Evolutionary conservation across 257 asterid genomes (phyloP), one percentile per base, ranked within the genome.

Genomic region (Solanum tarapatanum): DNA sequence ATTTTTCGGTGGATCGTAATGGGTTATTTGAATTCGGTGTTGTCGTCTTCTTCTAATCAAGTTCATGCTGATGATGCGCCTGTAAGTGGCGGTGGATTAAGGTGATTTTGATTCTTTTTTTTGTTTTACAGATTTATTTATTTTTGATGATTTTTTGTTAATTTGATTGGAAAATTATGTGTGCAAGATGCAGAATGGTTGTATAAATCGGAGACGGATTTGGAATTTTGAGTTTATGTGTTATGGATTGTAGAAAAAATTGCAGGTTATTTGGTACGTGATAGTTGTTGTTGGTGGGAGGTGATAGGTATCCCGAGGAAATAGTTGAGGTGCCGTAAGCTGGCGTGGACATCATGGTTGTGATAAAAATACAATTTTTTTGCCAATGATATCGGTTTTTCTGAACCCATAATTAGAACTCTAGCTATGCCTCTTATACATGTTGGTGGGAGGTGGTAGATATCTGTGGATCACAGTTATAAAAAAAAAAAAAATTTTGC

Each of bases 21-120:
- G 99, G 99, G 98, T 89, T 94, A 95, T 92, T 91, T 97, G 88
- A 94, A 94, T 92, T 94, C 98, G 12, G 98, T 92, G 55, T 89
- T 97, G 90, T 93, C 98, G 10, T 92, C 96, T 37, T 89, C 98
- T 62, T 87, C 96, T 24, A 94, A 93, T 93, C 95, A 94, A 89
- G 86, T 87, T 83, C 94, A 88, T 85, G 95, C 92, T 30, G 98
- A 93, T 83, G 96, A 93, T 70, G 97, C 97, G 12, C 98, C 98
- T 0, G 99, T 94, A 84, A 97, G 98, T 89, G 99, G 99, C 74
- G 98, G 99, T 32, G 99, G 99, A 80, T 95, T 94, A 60, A 97
- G 99, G 98, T 95, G 89, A 90, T 87, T 88, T 68, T 51, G 9
- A 26, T 66, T 68, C 4, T 0, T 13, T 12, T 26, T n/a, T 13